Conservation (phyloP, 768 basidiomycete genomes). For the Mycena latifolia region DNA sequence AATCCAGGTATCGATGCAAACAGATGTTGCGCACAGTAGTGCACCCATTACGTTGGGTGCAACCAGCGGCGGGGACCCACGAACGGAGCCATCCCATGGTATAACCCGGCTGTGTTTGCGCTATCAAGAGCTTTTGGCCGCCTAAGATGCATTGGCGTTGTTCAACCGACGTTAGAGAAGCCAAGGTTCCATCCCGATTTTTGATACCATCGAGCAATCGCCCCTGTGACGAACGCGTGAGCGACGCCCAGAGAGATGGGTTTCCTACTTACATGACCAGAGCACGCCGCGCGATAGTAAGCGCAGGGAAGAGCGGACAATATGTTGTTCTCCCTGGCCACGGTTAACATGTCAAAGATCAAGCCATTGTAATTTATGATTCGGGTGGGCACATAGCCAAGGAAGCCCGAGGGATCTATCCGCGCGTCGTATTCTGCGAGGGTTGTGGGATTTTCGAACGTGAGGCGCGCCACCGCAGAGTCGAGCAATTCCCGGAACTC, state of each 20-base stretch:
- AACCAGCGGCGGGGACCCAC: not conserved
- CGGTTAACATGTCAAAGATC: not conserved
- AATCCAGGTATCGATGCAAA: not conserved
- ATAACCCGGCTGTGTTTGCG: not conserved
- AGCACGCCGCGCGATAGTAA: not conserved
- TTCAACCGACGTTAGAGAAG: not conserved
- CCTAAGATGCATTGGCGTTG: not conserved
- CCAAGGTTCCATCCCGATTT: not conserved
- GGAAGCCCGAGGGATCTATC: too few relatives aligned
- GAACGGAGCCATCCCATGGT: not conserved
- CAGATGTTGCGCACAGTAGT: not conserved
- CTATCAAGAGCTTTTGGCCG: not conserved
- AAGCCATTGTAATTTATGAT: not conserved
- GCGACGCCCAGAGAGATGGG: too few relatives aligned
- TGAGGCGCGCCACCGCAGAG: slow-evolving; percentile 3
- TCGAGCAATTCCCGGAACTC: slow-evolving; percentile 1
- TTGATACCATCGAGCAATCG: too few relatives aligned
- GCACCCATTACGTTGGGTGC: not conserved
- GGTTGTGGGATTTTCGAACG: slow-evolving; percentile 6
- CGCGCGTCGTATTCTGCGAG: not conserved
- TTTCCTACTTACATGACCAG: too few relatives aligned
- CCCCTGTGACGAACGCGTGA: too few relatives aligned
- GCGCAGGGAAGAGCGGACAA: not conserved
- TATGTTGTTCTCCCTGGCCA: not conserved
- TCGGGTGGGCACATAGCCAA: not conserved